A percentile compares a stretch with the other conserved stretches of the same genome.
Evolutionary conservation across 164 flowering plant species (phyloP).

Genomic region (Dillenia suffruticosa): DNA sequence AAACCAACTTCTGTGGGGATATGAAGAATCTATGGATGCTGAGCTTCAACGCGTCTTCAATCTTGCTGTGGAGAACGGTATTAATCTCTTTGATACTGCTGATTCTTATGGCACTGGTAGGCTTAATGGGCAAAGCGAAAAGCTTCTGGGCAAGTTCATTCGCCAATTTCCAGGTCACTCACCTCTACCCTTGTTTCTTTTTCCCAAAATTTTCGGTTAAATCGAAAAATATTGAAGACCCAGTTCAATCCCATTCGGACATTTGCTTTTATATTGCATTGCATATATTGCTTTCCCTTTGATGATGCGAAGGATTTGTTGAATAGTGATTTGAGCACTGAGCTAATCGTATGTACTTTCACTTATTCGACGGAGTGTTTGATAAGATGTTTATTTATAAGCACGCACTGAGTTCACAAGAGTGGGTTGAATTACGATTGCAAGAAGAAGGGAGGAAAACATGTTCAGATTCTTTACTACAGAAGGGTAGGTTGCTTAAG

Average conservation of each 20-base stretch:
- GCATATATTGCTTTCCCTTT: background rate
- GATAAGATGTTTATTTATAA: too few species aligned
- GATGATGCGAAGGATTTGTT: background rate
- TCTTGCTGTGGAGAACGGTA: conserved; percentile 75
- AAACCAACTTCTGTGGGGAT: conserved; percentile 95
- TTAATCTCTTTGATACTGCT: conserved; percentile 90
- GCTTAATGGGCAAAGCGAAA: conserved; percentile 86
- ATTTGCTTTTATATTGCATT: background rate
- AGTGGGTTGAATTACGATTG: too few species aligned
- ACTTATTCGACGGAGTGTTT: too few species aligned
- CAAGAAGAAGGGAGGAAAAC: too few species aligned
- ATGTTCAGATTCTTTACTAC: too few species aligned
- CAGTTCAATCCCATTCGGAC: too few species aligned
- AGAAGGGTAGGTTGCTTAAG: too few species aligned
- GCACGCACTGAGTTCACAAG: too few species aligned
- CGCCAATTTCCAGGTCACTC: conserved; percentile 52
- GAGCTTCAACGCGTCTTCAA: conserved; percentile 74
- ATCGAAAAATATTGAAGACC: background rate
- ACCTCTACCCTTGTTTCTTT: conserved; percentile 2
- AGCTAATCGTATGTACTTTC: too few species aligned
- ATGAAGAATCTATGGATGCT: conserved; percentile 71
- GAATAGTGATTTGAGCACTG: too few species aligned
- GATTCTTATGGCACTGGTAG: conserved; percentile 96
- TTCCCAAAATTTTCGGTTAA: background rate
- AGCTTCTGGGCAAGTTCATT: conserved; percentile 89